These are phyloP conservation scores for Spathaspora passalidarum DNA, from an alignment of 805 yeast genomes.

Conservation along the genomic window DNA sequence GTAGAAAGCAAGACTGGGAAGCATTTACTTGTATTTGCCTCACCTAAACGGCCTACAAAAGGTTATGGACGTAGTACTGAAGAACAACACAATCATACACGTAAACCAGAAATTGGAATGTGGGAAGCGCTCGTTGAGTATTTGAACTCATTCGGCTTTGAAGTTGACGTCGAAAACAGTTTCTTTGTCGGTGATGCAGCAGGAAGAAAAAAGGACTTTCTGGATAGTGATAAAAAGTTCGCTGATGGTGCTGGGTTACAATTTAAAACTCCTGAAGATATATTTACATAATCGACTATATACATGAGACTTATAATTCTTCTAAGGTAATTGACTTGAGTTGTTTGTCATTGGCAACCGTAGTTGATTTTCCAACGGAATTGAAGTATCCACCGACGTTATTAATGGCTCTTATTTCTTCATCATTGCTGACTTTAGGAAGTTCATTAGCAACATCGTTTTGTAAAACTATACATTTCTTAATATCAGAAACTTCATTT, in stretches of 20 bases:
- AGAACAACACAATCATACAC: conserved; percentile 35
- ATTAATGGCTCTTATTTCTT: conserved; percentile 24
- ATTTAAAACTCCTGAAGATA: conserved; percentile 73
- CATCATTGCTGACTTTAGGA: conserved; percentile 14
- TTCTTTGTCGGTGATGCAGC: conserved; percentile 96
- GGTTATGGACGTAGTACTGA: conserved; percentile 20
- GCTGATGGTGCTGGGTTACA: conserved; percentile 54
- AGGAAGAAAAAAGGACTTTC: conserved; percentile 74
- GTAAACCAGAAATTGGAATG: conserved; percentile 85
- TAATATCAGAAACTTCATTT: conserved; percentile 56
- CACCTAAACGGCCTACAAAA: conserved; percentile 52
- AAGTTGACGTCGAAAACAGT: conserved; percentile 43
- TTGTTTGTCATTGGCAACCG: conserved; percentile 16
- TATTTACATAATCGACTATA: conserved; percentile 29
- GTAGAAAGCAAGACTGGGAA: conserved; percentile 17
- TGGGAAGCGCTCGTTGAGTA: conserved; percentile 52
- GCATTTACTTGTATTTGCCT: conserved; percentile 52
- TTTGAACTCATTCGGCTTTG: conserved; percentile 18
- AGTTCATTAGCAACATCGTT: conserved; percentile 25
- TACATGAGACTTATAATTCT: conserved; percentile 11
- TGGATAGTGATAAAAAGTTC: conserved; percentile 73
- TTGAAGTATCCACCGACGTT: conserved; percentile 62
- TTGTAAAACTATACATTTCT: conserved; percentile 36
- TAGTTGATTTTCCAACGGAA: conserved; percentile 53
- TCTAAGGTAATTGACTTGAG: conserved; percentile 19